A percentile compares a stretch with the other conserved stretches of the same genome.
Evolutionary conservation across 805 yeast genomes (phyloP).

Genomic region (Wickerhamomyces silvicola): DNA sequence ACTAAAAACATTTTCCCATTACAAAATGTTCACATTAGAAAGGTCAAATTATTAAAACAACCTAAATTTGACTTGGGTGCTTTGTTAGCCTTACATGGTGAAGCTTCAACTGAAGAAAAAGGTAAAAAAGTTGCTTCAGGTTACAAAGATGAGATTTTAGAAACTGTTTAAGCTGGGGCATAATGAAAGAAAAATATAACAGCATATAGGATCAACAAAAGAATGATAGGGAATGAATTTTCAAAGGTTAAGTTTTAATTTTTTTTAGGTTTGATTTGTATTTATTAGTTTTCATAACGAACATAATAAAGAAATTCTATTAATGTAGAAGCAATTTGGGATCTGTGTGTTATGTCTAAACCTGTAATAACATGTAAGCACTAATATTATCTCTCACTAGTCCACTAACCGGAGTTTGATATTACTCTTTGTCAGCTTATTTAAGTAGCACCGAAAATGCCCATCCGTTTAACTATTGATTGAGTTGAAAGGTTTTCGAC

Average conservation of each 20-base stretch:
- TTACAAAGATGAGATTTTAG: slow-evolving; percentile 98
- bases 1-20: slow-evolving; percentile 93
- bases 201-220: not conserved
- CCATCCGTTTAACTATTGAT: no score
- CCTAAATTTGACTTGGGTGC: slow-evolving; percentile 98
- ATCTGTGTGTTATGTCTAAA: no score
- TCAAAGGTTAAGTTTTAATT: no score
- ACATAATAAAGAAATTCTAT: slow-evolving; percentile 2
- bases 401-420: no score
- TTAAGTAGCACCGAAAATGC: no score
- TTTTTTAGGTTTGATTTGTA: slow-evolving; percentile 5
- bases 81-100: slow-evolving; percentile 96
- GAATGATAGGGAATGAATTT: no score
- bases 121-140: slow-evolving; percentile 94
- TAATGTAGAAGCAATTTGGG: no score
- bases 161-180: slow-evolving; percentile 95
- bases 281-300: slow-evolving; percentile 7
- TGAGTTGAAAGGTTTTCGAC: no score
- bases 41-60: slow-evolving; percentile 96
- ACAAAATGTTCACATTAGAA: slow-evolving; percentile 98
- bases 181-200: no score
- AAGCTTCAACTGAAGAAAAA: slow-evolving; percentile 87
- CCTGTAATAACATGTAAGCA: no score
- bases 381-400: no score
- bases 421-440: no score